Base-by-base conservation (phyloP, 495 filamentous ascomycete genomes). In the Hapsidospora chrysogenum region DNA sequence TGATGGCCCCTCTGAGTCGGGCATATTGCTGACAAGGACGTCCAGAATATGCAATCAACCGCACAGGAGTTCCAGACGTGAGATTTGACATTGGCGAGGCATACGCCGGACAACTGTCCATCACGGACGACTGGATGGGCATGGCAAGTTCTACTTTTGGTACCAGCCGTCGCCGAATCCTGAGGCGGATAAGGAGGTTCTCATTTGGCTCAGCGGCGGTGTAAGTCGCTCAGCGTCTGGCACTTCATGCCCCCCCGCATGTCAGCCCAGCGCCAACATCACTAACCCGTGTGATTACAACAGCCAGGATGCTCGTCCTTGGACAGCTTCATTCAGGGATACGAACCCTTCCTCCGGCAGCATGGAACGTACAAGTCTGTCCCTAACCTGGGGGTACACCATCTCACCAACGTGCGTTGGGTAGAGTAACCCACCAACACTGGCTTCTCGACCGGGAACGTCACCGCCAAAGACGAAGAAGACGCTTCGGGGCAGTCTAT, bases 361-460 rank as follows among this genome's bases (percentile, higher is more conserved):
- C 59, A 64, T 8, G 79, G 79, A 17, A 80, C 73, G 1, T 72
- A 59, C 40, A 59, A 57, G 36, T 79, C 79, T 2, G 63, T 75
- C 8, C 47, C 46, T 17, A 84, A 84, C 43, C 70, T 70, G 0
- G 83, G 71, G 46, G 66, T 76, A 77, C 61, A 66, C 13, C 83
- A 80, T 27, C 54, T 89, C 31, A 83, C 80, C 29, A 85, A 85
- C 44, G 60, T 84, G 42, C 60, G 85, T 28, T 85, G 71, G 52
- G 57, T 83, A 18, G 78, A 84, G 31, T 80, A 86, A 44, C 82
- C 82, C 0, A 72, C 83, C 9, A 78, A 81, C 26, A 80, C 79
- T 9, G 82, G 81, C 10, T 80, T 79, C 40, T 70, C 69, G 0
- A 70, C 69, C 19, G 79, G 78, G 1, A 61, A 51, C 3, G 57